phyloP scores from a whole-genome alignment of 441 rosid species.

The Jatropha podagrica region DNA sequence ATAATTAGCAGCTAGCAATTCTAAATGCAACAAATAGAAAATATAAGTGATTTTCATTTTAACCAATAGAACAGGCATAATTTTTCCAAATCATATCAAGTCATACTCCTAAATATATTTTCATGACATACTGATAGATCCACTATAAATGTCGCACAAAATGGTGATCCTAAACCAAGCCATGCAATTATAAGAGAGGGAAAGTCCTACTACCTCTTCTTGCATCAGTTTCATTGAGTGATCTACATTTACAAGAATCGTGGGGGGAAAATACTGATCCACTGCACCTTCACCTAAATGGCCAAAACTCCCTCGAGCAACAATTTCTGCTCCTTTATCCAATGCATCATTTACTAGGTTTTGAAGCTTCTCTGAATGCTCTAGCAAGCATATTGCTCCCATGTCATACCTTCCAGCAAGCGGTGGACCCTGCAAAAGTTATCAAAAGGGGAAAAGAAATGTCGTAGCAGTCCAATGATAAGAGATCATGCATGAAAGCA shows the following conservation, averaged over 20 bases:
- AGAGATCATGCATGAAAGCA: not conserved
- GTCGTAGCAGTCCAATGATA: not conserved
- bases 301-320: conserved; percentile 94
- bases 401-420: conserved; percentile 84
- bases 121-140: conserved; percentile 10
- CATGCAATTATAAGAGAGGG: not conserved
- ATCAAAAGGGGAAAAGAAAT: not conserved
- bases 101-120: not conserved
- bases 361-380: conserved; percentile 90
- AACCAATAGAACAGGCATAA: not conserved
- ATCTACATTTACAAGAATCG: conserved; percentile 76
- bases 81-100: not conserved
- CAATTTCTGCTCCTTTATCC: conserved; percentile 89
- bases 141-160: not conserved
- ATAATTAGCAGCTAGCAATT: conserved; percentile 8
- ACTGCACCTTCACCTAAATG: conserved; percentile 89
- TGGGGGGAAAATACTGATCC: conserved; percentile 95
- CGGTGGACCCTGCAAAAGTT: conserved; percentile 78
- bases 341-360: conserved; percentile 79
- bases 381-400: conserved; percentile 98
- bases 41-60: no score
- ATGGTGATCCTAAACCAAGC: conserved; percentile 4
- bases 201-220: conserved; percentile 73
- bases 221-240: conserved; percentile 94
- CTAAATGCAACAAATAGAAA: not conserved